Conservation (phyloP, 2,329 filamentous ascomycete genomes). For the Pseudogymnoascus sp. region DNA sequence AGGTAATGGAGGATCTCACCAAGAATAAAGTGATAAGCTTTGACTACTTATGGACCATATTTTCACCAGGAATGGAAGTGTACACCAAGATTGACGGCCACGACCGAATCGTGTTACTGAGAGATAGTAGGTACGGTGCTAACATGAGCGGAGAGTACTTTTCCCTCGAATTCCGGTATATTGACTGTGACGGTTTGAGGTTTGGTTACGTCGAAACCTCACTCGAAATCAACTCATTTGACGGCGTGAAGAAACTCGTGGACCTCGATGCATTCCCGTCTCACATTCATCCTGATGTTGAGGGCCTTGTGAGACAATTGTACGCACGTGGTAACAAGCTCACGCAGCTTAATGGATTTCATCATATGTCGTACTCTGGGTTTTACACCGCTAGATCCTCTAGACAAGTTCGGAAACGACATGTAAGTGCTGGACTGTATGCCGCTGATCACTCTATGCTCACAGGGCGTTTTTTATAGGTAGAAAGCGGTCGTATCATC, state of each 20-base stretch:
- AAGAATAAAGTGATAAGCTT: constrained; percentile 34
- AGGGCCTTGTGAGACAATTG: constrained; percentile 11
- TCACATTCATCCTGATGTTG: constrained; percentile 14
- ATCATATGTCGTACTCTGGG: constrained; percentile 17
- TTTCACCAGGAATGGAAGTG: constrained; percentile 15
- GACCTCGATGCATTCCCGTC: constrained; percentile 14
- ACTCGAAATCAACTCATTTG: constrained; percentile 13
- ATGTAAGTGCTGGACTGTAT: constrained; percentile 12
- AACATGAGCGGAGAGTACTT: constrained; percentile 16
- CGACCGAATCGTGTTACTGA: constrained; percentile 12
- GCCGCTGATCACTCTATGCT: background rate
- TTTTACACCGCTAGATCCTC: constrained; percentile 16
- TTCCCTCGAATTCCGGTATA: constrained; percentile 13
- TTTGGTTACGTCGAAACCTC: constrained; percentile 17
- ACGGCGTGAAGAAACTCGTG: constrained; percentile 13
- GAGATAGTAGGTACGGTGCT: constrained; percentile 21
- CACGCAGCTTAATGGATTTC: constrained; percentile 14
- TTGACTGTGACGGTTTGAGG: constrained; percentile 14
- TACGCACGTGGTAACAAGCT: constrained; percentile 11
- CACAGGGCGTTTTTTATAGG: constrained; percentile 8
- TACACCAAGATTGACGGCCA: constrained; percentile 17
- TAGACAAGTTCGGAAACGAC: constrained; percentile 14
- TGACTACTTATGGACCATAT: constrained; percentile 34
- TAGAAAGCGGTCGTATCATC: constrained; percentile 16
- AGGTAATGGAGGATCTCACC: constrained; percentile 23